Base-by-base conservation (phyloP, 371 early-diverging fungal genomes). In the Conidiobolus incongruus region DNA sequence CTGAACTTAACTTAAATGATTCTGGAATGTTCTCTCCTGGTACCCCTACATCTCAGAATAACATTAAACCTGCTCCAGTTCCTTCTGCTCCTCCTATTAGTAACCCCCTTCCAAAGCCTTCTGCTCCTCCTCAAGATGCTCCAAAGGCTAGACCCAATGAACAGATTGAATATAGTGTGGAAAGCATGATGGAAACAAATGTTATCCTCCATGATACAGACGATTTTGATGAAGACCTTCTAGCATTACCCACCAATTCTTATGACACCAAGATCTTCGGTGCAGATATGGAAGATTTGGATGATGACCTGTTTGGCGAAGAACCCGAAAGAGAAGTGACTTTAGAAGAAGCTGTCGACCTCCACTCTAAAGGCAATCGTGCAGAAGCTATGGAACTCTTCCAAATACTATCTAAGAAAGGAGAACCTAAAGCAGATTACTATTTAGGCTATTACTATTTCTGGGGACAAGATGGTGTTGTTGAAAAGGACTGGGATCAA, bases 391-490 rank as follows among this genome's bases (percentile, higher is more conserved):
- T 29, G 7, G 30, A 41, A 4, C 29, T n/a, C 3, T 41, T 41
- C 17, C 26, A 15, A 6, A n/a, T 17, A 15, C 34, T n/a, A 4
- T 16, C 16, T 4, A 10, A 34, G 10, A n/a, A 10, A 4, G 15
- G 15, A 4, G 15, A n/a, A 4, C 16, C 38, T 10, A 37, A 37
- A 37, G 20, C 17, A 4, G 5, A 37, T 21, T 37, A 37, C 22
- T 37, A 37, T 21, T 37, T 37, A 37, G 38, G 38, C n/a, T 37
- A 37, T 17, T 37, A 37, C n/a, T 37, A 37, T 17, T 37, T 37
- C 22, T 37, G 38, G 38, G 38, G 38, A 4, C 20, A 37, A 21
- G 15, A 10, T 10, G 8, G 10, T 4, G 38, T 37, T 15, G 7
- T 7, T 4, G 10, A 4, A 20, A 4, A 15, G 4, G 17, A 37